Conservation (phyloP, 176 grass and related monocot genomes). For the Eremochloa ophiuroides region DNA sequence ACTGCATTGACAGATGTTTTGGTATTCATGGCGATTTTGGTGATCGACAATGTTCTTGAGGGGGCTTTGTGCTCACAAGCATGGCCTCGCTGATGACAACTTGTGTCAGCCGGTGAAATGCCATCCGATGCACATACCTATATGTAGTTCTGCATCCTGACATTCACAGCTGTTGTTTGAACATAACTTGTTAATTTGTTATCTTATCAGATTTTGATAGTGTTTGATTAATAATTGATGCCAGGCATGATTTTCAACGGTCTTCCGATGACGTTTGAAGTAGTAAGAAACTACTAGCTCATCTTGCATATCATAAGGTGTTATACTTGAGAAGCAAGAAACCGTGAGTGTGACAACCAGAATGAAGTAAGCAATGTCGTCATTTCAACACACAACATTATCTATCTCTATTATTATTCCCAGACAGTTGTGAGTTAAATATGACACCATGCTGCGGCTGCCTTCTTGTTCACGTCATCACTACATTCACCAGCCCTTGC, state of each 20-base stretch:
- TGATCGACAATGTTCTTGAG: not conserved
- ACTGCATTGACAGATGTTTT: not conserved
- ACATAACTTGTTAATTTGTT: not conserved
- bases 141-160: not conserved
- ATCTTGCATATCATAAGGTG: not conserved
- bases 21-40: not conserved
- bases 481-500: not conserved
- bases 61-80: not conserved
- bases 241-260: not conserved
- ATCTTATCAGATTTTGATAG: not conserved
- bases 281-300: not conserved
- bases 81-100: not conserved
- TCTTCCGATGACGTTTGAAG: not conserved
- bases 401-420: not conserved
- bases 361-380: slow-evolving; percentile 10
- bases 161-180: not conserved
- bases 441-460: not conserved
- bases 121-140: not conserved
- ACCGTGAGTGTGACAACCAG: not conserved
- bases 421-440: not conserved
- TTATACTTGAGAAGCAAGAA: not conserved
- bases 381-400: not conserved
- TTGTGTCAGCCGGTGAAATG: not conserved
- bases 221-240: not conserved
- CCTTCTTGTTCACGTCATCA: not conserved